Evolutionary conservation across 2,329 filamentous ascomycete species (phyloP).

Genomic region (Scedosporium minutisporum): DNA sequence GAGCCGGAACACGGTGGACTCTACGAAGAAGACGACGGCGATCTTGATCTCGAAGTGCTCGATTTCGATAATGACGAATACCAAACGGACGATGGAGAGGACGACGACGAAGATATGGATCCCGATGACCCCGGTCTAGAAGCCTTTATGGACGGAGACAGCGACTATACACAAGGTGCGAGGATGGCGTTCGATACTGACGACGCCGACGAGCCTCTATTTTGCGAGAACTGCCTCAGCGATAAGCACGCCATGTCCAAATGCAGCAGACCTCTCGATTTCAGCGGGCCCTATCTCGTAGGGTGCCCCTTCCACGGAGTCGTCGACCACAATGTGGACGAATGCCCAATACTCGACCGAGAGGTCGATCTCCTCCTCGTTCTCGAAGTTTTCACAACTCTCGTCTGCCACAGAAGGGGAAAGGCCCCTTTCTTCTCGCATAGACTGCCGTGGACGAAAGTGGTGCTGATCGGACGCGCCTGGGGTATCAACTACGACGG

Average conservation of each 20-base stretch:
- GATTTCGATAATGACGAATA: background rate
- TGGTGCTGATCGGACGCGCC: background rate
- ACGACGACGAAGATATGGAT: background rate
- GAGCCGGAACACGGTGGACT: background rate
- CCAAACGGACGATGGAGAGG: background rate
- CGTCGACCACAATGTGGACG: conserved; percentile 1
- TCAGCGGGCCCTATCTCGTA: background rate
- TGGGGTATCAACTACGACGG: background rate
- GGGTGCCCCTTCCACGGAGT: conserved; percentile 3
- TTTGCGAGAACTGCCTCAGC: conserved; percentile 1
- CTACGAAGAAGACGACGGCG: background rate
- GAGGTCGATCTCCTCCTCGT: background rate
- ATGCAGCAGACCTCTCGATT: background rate
- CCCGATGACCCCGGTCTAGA: background rate
- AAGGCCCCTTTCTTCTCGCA: conserved; percentile 3
- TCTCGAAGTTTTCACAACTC: background rate
- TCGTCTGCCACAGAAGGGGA: background rate
- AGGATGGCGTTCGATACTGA: background rate
- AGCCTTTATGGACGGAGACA: background rate
- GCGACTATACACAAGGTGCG: background rate
- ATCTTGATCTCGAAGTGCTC: conserved; percentile 1
- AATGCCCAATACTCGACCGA: background rate
- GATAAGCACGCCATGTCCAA: background rate
- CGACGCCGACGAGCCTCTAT: background rate
- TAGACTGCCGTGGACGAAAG: conserved; percentile 3